Evolutionary conservation across 108 stramenopile genomes (phyloP), one percentile per base, ranked within the genome.

Genomic region (Cyclotella sp.): DNA sequence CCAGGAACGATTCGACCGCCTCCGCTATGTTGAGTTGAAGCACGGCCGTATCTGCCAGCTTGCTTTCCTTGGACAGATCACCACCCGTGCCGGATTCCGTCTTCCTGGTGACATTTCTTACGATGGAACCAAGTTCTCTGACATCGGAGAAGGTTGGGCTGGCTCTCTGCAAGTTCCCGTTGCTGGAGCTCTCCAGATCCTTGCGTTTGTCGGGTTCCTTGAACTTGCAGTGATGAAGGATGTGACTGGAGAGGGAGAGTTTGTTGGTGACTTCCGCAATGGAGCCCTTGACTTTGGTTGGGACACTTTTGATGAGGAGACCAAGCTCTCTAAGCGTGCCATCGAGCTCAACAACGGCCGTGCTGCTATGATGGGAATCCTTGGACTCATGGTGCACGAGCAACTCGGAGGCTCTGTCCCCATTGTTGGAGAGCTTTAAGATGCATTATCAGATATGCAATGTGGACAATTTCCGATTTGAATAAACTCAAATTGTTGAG

Each of bases 341-440:
- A 91, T 96, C 79, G 95, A 96, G 82, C 77, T 96, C 42, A 96
- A 96, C 91, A 93, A 96, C 76, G 95, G 95, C 39, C 89, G 95
- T 67, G 93, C 93, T 41, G 95, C 95, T 29, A 86, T 87, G 71
- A 80, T 88, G 79, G 88, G 88, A 66, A 88, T 86, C 58, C 83
- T 88, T 43, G 87, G 85, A 82, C 83, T 84, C 73, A 86, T 89
- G 88, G 85, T 89, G 9, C 44, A 45, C 44, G 44, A 45, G 44
- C 44, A 45, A 45, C 44, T 45, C 44, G 44, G 44, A 45, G 44
- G 44, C 9, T 45, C 44, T 13, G 44, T 45, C 11, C 44, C 44
- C n/a, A n/a, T n/a, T n/a, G n/a, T n/a, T n/a, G n/a, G n/a, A n/a
- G n/a, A n/a, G n/a, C n/a, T n/a, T n/a, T 13, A 45, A n/a, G n/a